Conservation (phyloP, 257 asterid species). For the Salvia hispanica region DNA sequence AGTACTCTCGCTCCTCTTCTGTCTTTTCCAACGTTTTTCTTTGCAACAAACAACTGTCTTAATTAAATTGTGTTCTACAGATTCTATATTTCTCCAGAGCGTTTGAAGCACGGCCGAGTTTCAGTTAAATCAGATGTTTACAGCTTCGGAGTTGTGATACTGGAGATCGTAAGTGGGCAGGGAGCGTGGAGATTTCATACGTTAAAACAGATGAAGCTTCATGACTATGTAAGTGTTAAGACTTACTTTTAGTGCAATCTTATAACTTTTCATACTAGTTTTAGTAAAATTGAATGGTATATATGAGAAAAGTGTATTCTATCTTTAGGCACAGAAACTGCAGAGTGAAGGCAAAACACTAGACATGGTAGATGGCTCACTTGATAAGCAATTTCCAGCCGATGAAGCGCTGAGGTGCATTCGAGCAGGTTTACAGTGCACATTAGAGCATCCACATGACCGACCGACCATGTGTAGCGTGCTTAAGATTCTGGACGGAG, state of each 20-base stretch:
- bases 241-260: neutral
- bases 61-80: neutral
- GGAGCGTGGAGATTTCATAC: too few species aligned
- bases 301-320: neutral
- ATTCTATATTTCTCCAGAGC: constrained; percentile 34
- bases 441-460: constrained; percentile 17
- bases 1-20: neutral
- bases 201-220: constrained; percentile 1
- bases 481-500: constrained; percentile 27
- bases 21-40: neutral
- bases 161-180: constrained; percentile 36
- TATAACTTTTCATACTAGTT: neutral
- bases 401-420: constrained; percentile 35
- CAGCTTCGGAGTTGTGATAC: constrained; percentile 31
- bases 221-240: constrained; percentile 4
- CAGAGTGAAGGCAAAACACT: constrained; percentile 28
- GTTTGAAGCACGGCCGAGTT: neutral
- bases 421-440: constrained; percentile 28
- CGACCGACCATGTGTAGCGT: constrained; percentile 29
- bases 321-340: constrained; percentile 11
- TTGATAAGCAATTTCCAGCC: neutral
- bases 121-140: constrained; percentile 33
- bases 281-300: neutral
- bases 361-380: constrained; percentile 25
- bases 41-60: neutral